These are phyloP conservation scores for Naganishia randhawae DNA, from an alignment of 768 basidiomycete genomes.

Conservation along the genomic window DNA sequence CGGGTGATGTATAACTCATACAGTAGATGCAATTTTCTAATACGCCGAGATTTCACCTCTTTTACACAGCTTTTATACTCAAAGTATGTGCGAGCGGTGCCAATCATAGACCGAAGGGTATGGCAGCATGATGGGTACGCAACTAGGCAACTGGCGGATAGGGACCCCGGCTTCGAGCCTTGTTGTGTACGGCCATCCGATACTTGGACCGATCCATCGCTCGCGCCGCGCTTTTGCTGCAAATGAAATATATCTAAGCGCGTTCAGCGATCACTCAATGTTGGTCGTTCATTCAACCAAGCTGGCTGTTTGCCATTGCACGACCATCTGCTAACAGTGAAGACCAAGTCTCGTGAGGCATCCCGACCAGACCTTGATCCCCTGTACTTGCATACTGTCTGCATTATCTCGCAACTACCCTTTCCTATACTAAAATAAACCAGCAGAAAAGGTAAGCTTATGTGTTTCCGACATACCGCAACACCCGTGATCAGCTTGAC, in stretches of 20 bases:
- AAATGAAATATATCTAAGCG: constrained; percentile 23
- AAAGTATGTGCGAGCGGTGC: not conserved
- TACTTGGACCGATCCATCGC: no score
- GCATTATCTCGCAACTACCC: not conserved
- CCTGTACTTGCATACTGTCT: not conserved
- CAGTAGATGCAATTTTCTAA: not conserved
- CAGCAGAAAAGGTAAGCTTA: constrained; percentile 1
- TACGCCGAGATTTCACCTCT: not conserved
- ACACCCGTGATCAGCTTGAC: not conserved
- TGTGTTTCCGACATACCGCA: not conserved
- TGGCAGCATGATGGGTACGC: no score
- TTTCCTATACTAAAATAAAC: not conserved
- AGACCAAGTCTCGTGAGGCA: not conserved
- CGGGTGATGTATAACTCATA: not conserved
- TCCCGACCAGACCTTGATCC: not conserved
- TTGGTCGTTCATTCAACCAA: not conserved
- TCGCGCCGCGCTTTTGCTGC: constrained; percentile 11
- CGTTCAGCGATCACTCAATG: constrained; percentile 4
- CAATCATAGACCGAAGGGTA: no score
- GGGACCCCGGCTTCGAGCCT: no score
- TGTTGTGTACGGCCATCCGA: no score
- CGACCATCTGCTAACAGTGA: not conserved
- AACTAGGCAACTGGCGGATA: no score
- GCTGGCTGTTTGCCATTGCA: not conserved
- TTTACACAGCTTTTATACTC: not conserved